phyloP scores from a whole-genome alignment of 169 alveolate species.

The Plasmodium malariae region DNA sequence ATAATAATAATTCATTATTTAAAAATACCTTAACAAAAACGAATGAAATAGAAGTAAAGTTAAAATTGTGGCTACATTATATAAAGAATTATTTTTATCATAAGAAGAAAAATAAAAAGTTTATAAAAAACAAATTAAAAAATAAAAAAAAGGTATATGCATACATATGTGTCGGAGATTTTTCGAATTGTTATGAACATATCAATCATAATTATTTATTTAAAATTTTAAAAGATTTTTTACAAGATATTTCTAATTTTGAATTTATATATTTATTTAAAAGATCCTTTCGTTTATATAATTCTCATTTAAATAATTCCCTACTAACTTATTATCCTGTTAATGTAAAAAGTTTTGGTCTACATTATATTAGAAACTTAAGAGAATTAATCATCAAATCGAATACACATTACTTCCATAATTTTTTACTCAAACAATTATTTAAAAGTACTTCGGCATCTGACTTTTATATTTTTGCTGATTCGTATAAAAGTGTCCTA shows the following conservation, averaged over 20 bases:
- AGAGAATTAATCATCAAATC: conserved; percentile 50
- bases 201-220: conserved; percentile 70
- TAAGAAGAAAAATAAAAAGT: conserved; percentile 43
- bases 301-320: conserved; percentile 42
- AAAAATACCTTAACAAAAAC: conserved; percentile 65
- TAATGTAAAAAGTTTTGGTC: conserved; percentile 45
- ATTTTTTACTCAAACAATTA: conserved; percentile 43
- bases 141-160: conserved; percentile 66
- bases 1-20: conserved; percentile 47
- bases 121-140: conserved; percentile 70
- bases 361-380: conserved; percentile 41
- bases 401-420: neutral
- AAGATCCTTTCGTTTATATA: conserved; percentile 70
- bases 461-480: conserved; percentile 51
- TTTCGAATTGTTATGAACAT: conserved; percentile 71
- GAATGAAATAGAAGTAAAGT: conserved; percentile 47
- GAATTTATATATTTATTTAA: conserved; percentile 74
- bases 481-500: conserved; percentile 64
- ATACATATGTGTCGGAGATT: conserved; percentile 74
- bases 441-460: conserved; percentile 32
- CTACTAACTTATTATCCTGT: conserved; percentile 66
- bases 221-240: conserved; percentile 44
- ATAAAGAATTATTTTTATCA: conserved; percentile 54
- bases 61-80: conserved; percentile 48
- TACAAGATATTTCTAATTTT: conserved; percentile 53